phyloP scores from a whole-genome alignment of 2,329 filamentous ascomycete species.

The Sporothrix euskadiensis region DNA sequence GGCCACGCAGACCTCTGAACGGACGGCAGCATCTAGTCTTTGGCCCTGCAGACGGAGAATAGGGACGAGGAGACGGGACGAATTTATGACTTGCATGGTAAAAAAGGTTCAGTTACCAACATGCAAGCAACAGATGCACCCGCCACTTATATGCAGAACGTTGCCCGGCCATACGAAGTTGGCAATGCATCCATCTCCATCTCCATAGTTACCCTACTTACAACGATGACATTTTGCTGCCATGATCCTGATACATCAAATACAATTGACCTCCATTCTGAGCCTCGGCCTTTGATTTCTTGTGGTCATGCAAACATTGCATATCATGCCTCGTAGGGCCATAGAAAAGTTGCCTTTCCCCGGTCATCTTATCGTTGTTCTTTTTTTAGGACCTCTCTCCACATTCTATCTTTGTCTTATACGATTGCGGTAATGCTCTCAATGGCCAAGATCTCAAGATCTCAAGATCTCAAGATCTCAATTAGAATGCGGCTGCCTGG shows the following conservation, averaged over 20 bases:
- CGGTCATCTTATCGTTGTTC: neutral
- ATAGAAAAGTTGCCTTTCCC: neutral
- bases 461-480: neutral
- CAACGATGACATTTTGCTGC: neutral
- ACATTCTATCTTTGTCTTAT: neutral
- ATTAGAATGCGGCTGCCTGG: slow-evolving; percentile 13
- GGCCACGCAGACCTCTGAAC: neutral
- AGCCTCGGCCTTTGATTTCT: neutral
- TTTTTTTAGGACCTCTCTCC: neutral
- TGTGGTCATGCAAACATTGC: neutral
- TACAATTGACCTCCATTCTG: neutral
- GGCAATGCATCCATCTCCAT: neutral
- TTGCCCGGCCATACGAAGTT: neutral
- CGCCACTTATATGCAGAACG: neutral
- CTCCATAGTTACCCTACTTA: neutral
- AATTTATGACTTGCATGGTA: neutral
- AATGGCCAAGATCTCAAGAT: neutral
- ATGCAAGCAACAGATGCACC: neutral
- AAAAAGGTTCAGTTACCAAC: neutral
- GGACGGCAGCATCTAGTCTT: neutral
- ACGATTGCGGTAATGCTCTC: neutral
- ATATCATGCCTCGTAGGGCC: neutral
- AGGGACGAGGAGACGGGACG: neutral
- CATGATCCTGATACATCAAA: neutral
- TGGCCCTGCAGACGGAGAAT: neutral